phyloP scores from a whole-genome alignment of 371 early-diverging fungal species.

The Mucor lusitanicus region DNA sequence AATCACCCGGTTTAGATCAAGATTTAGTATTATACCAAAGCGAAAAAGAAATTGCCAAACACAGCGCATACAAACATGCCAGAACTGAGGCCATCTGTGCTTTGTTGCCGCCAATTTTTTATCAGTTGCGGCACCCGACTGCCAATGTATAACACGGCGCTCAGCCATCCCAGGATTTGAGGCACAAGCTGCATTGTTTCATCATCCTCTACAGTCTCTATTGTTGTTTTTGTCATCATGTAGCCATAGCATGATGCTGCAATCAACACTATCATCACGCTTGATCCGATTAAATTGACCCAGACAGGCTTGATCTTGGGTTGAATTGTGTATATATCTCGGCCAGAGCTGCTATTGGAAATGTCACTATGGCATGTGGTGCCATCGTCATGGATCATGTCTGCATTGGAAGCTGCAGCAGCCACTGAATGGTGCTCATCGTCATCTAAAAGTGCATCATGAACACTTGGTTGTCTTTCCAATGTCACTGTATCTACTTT shows the following conservation, averaged over 20 bases:
- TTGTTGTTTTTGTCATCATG: neutral
- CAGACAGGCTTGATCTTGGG: neutral
- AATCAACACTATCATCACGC: slow-evolving; percentile 4
- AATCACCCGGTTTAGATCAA: neutral
- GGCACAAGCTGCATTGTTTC: slow-evolving; percentile 16
- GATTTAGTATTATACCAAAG: slow-evolving; percentile 23
- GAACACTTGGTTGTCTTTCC: neutral
- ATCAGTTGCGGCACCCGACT: slow-evolving; percentile 79
- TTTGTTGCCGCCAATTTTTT: slow-evolving; percentile 66
- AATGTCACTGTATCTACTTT: neutral
- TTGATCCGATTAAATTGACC: slow-evolving; percentile 13
- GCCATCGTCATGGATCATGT: neutral
- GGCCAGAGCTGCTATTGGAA: neutral
- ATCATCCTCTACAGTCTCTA: neutral
- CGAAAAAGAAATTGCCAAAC: slow-evolving; percentile 72
- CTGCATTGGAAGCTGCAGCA: neutral
- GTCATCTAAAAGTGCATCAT: neutral
- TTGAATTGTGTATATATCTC: neutral
- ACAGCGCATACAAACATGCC: slow-evolving; percentile 81
- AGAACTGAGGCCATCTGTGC: slow-evolving; percentile 74
- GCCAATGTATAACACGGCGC: slow-evolving; percentile 55
- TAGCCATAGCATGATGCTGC: slow-evolving; percentile 20
- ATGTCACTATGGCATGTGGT: neutral
- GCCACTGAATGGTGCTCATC: neutral
- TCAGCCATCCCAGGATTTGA: slow-evolving; percentile 50